Evolutionary conservation across 2,329 filamentous ascomycete genomes (phyloP), one percentile per base, ranked within the genome.

Genomic region (Ascosphaera aggregata): DNA sequence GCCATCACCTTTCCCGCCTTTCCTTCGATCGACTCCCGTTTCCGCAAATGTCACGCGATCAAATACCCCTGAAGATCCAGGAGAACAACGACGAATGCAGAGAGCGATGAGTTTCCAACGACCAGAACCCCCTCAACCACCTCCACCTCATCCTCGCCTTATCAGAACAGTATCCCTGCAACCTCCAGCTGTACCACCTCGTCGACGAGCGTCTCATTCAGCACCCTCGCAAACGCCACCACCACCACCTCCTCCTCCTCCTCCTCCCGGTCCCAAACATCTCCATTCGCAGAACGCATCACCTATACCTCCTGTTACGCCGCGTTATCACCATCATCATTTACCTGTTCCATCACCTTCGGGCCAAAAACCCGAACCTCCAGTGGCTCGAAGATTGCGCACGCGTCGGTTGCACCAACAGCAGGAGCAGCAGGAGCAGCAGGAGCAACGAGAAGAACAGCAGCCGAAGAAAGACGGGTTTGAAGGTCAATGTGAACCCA

Each of bases 341-440:
- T 13, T 30, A 15, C 18, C 36, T n/a, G 5, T 15, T 16, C 34
- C 34, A 7, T 15, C 16, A 15, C n/a, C 18, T 9, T 9, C 5
- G 7, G 34, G 34, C 5, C 40, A 51, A 19, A 56, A 54, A 38
- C 56, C 56, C 0, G 52, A 54, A 34, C 56, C 56, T 1, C 60
- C 60, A 8, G 59, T 54, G 42, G 53, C 59, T 4, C 55, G 60
- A 19, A 57, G 60, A 16, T 60, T 50, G 49, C 55, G 56, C 7
- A 54, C 36, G 42, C 48, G 36, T 49, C 49, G 41, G 46, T 52
- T 40, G 38, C 47, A 37, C 45, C 49, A 42, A 43, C 46, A 30
- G 46, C 53, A 40, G 48, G 42, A 41, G 9, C 36, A 38, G 43
- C 46, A 30, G 46, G 52, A 40, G 47, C 43, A 41, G 11, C 36